Conservation (phyloP, 257 asterid genomes). For the Solanum chaucha region DNA sequence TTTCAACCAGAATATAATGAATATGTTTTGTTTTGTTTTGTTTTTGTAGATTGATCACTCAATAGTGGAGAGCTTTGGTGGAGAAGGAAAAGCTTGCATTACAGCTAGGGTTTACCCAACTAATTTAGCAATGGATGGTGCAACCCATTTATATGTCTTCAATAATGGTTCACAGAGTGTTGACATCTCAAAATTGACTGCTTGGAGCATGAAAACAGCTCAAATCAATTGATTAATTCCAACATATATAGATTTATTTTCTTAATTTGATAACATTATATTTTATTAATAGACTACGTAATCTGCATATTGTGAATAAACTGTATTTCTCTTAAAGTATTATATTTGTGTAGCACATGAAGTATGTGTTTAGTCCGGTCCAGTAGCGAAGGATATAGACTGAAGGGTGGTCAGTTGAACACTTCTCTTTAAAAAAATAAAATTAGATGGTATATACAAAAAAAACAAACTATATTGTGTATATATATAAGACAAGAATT, state of each 20-base stretch:
- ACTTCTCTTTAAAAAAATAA: neutral
- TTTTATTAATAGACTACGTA: neutral
- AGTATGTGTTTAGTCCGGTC: neutral
- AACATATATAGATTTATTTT: neutral
- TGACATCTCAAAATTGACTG: constrained; percentile 9
- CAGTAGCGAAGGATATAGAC: neutral
- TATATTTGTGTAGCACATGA: neutral
- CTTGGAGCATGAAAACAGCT: constrained; percentile 23
- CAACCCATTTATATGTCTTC: constrained; percentile 12
- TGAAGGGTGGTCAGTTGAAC: neutral
- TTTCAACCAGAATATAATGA: neutral
- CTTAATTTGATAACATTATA: neutral
- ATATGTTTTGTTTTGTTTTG: neutral
- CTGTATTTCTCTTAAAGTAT: neutral
- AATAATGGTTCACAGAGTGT: constrained; percentile 7
- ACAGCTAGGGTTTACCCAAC: constrained; percentile 26
- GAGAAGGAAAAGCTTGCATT: constrained; percentile 19
- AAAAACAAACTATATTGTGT: neutral
- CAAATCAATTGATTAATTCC: neutral
- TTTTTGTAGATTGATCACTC: constrained; percentile 21
- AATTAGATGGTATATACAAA: neutral
- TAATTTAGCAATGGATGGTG: constrained; percentile 1
- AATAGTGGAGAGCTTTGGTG: constrained; percentile 25
- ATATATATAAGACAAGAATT: neutral
- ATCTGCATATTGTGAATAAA: neutral